Evolutionary conservation across 768 basidiomycete genomes (phyloP), one percentile per base, ranked within the genome.

Genomic region (Cyathus striatus): DNA sequence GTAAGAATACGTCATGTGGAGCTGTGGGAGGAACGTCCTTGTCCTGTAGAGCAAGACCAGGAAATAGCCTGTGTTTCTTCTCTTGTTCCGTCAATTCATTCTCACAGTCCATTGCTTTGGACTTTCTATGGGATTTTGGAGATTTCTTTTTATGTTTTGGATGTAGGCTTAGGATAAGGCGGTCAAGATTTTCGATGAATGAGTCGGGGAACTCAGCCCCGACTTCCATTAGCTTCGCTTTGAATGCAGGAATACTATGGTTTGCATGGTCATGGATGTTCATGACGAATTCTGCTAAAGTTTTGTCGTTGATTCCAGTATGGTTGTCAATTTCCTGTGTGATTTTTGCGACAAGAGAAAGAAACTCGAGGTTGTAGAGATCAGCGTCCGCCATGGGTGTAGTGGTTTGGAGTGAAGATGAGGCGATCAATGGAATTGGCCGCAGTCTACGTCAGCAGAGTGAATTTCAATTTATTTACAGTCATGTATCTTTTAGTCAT

Each of bases 241-340:
- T 90, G 78, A 98, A 99, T 37, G 81, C 79, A 5, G 72, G 68
- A 40, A 92, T 71, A 49, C 79, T 83, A 51, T 65, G 66, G 58
- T 84, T 86, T 58, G 86, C 85, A 52, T 87, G 65, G 50, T 87
- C 86, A 64, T 98, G 95, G 44, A 97, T 78, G 49, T 78, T 69
- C 50, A 99, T 92, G 49, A 98, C 80, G 62, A 94, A 99, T 68
- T 98, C 95, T 10, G 96, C 93, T 37, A 95, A 74, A 2, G 87
- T 86, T 60, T 94, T 95, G 74, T 99, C 94, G 59, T 83, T 86
- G 26, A 89, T 63, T 13, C 80, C 85, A 40, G 78, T 74, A 59
- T 97, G 82, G 55, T 96, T 97, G 63, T 86, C 81, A 36, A 97
- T 80, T 60, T 98, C 94, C 62, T 94, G 90, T 0, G 86, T 86